Percentiles rank a stretch among this genome's conserved stretches.
phyloP scores from a whole-genome alignment of 2,329 filamentous ascomycete species.

The Fusarium floridanum region DNA sequence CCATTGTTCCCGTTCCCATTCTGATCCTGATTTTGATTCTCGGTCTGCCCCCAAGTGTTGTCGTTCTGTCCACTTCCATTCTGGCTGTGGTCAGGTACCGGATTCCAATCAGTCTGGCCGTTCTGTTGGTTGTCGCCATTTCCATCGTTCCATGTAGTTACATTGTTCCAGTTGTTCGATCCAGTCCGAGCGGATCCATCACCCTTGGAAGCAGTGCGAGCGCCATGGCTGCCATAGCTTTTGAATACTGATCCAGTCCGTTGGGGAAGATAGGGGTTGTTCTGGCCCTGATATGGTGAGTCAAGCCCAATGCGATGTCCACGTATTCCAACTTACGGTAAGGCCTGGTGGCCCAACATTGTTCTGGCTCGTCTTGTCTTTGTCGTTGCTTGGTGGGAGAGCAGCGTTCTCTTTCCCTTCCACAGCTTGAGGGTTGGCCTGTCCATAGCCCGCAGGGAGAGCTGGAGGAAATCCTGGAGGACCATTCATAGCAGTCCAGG shows the following conservation, averaged over 20 bases:
- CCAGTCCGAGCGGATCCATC: slow-evolving; percentile 23
- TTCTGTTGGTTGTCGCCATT: slow-evolving; percentile 19
- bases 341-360: slow-evolving; percentile 47
- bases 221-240: slow-evolving; percentile 28
- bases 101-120: slow-evolving; percentile 4
- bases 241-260: slow-evolving; percentile 34
- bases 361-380: slow-evolving; percentile 43
- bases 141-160: slow-evolving; percentile 25
- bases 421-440: slow-evolving; percentile 10
- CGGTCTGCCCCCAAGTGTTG: not conserved
- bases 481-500: slow-evolving; percentile 40
- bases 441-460: slow-evolving; percentile 16
- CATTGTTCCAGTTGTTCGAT: slow-evolving; percentile 32
- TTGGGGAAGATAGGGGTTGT: slow-evolving; percentile 47
- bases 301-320: slow-evolving; percentile 2
- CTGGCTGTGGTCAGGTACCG: slow-evolving; percentile 5
- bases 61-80: slow-evolving; percentile 12
- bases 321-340: slow-evolving; percentile 30
- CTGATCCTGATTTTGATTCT: not conserved
- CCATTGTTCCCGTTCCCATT: not conserved
- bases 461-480: slow-evolving; percentile 36
- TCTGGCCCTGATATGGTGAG: slow-evolving; percentile 26
- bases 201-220: slow-evolving; percentile 28
- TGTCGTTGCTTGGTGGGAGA: slow-evolving; percentile 36
- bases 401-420: slow-evolving; percentile 18